These are phyloP conservation scores for Lipomyces lipofer DNA, from an alignment of 805 yeast genomes.

Conservation along the genomic window DNA sequence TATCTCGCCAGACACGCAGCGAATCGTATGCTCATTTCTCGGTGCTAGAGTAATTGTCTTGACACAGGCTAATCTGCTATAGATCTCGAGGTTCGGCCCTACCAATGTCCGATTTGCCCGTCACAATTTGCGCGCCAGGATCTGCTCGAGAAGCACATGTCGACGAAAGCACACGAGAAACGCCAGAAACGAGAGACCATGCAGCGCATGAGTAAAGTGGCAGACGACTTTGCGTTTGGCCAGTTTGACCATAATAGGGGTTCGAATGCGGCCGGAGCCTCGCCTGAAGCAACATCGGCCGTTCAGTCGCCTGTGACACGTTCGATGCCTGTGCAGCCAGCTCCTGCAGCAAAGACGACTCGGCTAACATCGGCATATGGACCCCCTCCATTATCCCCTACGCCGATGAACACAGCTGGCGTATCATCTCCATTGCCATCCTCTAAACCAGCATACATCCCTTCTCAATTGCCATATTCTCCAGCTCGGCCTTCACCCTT, in stretches of 20 bases:
- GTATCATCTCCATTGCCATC: too few species aligned
- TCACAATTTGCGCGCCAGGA: conserved; percentile 38
- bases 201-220: conserved; percentile 12
- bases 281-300: conserved; percentile 11
- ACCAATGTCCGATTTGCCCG: conserved; percentile 35
- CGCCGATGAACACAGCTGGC: too few species aligned
- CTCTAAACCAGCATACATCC: too few species aligned
- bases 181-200: conserved; percentile 30
- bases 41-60: too few species aligned
- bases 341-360: too few species aligned
- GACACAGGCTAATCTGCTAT: too few species aligned
- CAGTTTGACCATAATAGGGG: too few species aligned
- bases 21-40: conserved; percentile 29
- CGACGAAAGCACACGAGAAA: conserved; percentile 34
- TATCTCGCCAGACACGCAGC: conserved; percentile 36
- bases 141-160: conserved; percentile 36
- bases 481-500: not conserved
- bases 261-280: too few species aligned
- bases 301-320: conserved; percentile 1
- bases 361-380: too few species aligned
- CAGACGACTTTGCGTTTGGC: too few species aligned
- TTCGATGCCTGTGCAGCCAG: not conserved
- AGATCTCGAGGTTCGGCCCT: conserved; percentile 37
- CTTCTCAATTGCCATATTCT: not conserved
- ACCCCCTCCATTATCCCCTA: too few species aligned